Evolutionary conservation across 2,329 filamentous ascomycete species (phyloP), one percentile per base, ranked within the genome.

Genomic region (Paradendryphiella salina): DNA sequence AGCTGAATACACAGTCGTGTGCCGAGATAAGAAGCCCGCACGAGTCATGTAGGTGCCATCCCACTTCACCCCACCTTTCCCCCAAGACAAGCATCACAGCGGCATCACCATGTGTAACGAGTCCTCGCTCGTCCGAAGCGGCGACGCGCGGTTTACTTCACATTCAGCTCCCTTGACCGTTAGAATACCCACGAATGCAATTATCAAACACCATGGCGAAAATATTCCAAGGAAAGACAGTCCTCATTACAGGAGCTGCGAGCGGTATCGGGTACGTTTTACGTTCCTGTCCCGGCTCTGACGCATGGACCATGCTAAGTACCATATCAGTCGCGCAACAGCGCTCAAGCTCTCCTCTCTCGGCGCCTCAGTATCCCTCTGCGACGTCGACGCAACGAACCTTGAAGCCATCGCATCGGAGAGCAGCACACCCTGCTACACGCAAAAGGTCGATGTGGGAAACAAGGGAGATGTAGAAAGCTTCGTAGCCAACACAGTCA

Each of bases 291-390:
- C 15, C 34, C 13, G 18, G 1, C 2, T 3, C 14, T 26, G 5
- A 13, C 23, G n/a, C 1, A 33, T 23, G 14, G 3, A n/a, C 11
- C 10, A 11, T 33, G n/a, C 56, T 54, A 37, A 56, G 21, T 26
- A 44, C 9, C 1, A 32, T 8, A 3, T 14, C 40, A 72, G 80
- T 14, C 73, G 75, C 50, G 66, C 73, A 49, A 78, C 77, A 4
- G 77, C 79, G 9, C 65, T 77, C 35, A 73, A 78, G 32, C 75
- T 82, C 50, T 75, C 78, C 18, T 68, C 69, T 5, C 66, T 81
- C 42, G 79, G 78, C 57, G 74, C 65, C 38, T 62, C 65, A 26
- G 53, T 72, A 33, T 55, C 68, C 36, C 60, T 72, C 49, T 69
- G 67, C 60, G 70, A 72, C 54, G 59, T 70, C 45, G 79, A 68